These are phyloP conservation scores for Apophysomyces trapeziformis DNA, from an alignment of 371 early-diverging fungal species.

Conservation along the genomic window DNA sequence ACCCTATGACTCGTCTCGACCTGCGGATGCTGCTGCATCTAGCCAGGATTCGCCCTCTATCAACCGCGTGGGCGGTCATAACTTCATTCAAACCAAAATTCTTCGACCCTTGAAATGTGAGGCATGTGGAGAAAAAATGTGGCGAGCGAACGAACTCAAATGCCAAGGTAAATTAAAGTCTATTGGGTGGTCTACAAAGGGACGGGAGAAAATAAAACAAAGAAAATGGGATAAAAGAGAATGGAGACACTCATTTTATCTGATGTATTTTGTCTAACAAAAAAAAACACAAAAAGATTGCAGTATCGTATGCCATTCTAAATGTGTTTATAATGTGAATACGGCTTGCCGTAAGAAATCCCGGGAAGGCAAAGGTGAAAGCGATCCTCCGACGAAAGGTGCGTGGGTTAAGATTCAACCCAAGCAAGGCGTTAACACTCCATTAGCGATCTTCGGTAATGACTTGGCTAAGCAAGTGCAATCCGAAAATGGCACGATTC, in stretches of 20 bases:
- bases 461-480: conserved; percentile 44
- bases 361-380: conserved; percentile 21
- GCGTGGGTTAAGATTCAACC: not conserved
- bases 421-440: not conserved
- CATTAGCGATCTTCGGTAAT: conserved; percentile 38
- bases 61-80: conserved; percentile 40
- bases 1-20: conserved; percentile 31
- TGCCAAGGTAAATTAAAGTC: conserved; percentile 63
- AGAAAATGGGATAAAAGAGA: not conserved
- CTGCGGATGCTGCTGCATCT: conserved; percentile 1
- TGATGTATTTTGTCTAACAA: no score
- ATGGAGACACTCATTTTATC: conserved; percentile 3
- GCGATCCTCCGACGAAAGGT: conserved; percentile 17
- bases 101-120: conserved; percentile 81
- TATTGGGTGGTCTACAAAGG: not conserved
- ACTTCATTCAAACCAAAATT: conserved; percentile 64
- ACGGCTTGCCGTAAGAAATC: conserved; percentile 31
- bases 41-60: not conserved
- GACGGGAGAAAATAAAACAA: no score
- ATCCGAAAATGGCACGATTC: conserved; percentile 52
- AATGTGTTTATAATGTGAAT: conserved; percentile 41
- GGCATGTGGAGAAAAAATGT: conserved; percentile 83
- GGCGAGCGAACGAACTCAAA: conserved; percentile 79
- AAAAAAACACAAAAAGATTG: conserved; percentile 29
- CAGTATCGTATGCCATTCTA: conserved; percentile 39